Evolutionary conservation across 2,329 filamentous ascomycete species (phyloP).

Genomic region (Diaporthe aspalathi): DNA sequence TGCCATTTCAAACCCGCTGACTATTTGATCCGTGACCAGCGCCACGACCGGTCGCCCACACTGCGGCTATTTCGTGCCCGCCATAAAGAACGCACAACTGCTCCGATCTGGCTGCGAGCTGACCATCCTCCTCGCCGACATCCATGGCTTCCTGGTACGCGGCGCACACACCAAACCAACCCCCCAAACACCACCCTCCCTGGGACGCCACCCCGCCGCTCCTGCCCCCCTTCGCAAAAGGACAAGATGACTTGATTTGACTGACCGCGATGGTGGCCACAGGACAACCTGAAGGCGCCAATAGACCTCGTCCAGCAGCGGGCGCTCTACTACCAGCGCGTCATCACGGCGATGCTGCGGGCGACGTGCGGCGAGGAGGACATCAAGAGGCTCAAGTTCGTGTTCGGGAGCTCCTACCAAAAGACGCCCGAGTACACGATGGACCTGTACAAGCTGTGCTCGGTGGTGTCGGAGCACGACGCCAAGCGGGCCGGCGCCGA

Average conservation of each 20-base stretch:
- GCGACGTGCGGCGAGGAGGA: constrained; percentile 76
- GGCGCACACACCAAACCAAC: neutral
- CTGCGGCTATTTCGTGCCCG: constrained; percentile 88
- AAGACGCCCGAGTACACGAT: constrained; percentile 79
- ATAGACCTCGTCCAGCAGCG: constrained; percentile 87
- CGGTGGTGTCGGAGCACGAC: constrained; percentile 79
- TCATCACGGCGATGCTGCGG: constrained; percentile 79
- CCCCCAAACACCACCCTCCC: too few species aligned
- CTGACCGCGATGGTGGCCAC: neutral
- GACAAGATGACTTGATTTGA: neutral
- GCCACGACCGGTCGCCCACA: constrained; percentile 90
- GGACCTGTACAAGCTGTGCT: constrained; percentile 84
- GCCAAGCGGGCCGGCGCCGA: constrained; percentile 93
- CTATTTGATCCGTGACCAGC: constrained; percentile 54
- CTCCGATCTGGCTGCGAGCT: constrained; percentile 86
- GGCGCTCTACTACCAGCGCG: constrained; percentile 83
- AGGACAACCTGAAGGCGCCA: constrained; percentile 80
- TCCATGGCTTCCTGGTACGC: constrained; percentile 75
- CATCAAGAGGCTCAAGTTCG: constrained; percentile 82
- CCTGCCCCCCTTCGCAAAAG: constrained; percentile 61
- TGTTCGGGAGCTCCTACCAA: constrained; percentile 88
- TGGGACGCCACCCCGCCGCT: constrained; percentile 66
- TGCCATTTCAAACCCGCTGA: constrained; percentile 23
- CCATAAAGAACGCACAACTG: constrained; percentile 90
- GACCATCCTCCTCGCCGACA: constrained; percentile 79